Base-by-base conservation (phyloP, 164 flowering plant species). In the Pachysandra terminalis region DNA sequence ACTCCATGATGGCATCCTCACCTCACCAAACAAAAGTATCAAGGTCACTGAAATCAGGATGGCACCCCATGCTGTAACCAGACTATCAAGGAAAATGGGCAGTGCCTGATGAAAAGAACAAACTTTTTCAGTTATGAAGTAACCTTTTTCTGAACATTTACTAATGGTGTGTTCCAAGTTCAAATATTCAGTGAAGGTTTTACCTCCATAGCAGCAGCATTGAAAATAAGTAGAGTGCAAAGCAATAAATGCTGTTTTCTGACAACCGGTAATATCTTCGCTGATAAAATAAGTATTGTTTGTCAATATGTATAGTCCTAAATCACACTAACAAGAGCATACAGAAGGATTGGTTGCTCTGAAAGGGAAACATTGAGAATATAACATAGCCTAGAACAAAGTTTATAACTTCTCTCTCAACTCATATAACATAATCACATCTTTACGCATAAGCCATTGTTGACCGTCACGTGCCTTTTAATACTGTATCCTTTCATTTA, bases 181-280 rank as follows among this genome's bases (percentile, higher is more conserved):
- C 19, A 45, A 61, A 25, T 48, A 22, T 60, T 25, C 52, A 53
- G 19, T 9, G 40, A 57, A 9, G 16, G 23, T 19, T 22, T 28
- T 80, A 95, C 98, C 98, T 95, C 98, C 98, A 95, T 95, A 12
- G 98, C 93, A 64, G 90, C 99, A 63, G 99, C 98, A 86, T 95
- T 95, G 85, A 86, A 92, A 23, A 95, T 90, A 64, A 95, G 95
- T 51, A 95, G 78, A 21, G 99, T 95, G 82, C 97, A 90, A 12
- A 95, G 87, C 81, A 95, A 69, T 57, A 92, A 71, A 79, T 95
- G 99, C 71, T 95, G 99, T 10, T 79, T 90, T 74, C 67, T 81
- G 40, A 95, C 98, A 37, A 95, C 99, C 19, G 99, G 99, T 76
- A 95, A 73, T 74, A 95, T 95, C 80, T 90, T 95, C 21, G 70